These are phyloP conservation scores for Picochlorum sp. DNA, from an alignment of 139 green algal species.

Conservation along the genomic window DNA sequence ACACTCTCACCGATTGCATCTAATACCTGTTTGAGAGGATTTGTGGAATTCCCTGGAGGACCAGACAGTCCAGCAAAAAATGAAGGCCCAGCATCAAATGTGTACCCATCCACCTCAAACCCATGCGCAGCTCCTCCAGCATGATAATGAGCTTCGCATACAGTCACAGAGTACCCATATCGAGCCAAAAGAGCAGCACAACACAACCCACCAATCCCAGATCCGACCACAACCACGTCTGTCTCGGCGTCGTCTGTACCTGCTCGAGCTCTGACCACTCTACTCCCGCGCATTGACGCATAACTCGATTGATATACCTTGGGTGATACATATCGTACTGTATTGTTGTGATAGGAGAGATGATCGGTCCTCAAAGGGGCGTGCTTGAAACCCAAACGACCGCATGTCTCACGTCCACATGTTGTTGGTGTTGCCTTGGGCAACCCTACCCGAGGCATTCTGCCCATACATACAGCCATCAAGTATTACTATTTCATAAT, in stretches of 20 bases:
- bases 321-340: too few relatives aligned
- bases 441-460: too few relatives aligned
- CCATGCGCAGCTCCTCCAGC: slow-evolving; percentile 73
- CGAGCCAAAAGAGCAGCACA: slow-evolving; percentile 60
- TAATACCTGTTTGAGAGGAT: slow-evolving; percentile 71
- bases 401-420: too few relatives aligned
- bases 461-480: too few relatives aligned
- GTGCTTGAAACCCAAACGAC: too few relatives aligned
- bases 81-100: slow-evolving; percentile 80
- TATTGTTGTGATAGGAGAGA: too few relatives aligned
- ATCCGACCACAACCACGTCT: slow-evolving; percentile 59
- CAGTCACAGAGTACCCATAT: slow-evolving; percentile 63
- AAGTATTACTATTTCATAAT: too few relatives aligned
- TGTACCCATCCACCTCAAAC: slow-evolving; percentile 67
- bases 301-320: too few relatives aligned
- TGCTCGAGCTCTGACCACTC: too few relatives aligned
- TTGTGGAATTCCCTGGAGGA: slow-evolving; percentile 39
- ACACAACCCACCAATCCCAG: slow-evolving; percentile 61
- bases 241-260: slow-evolving; percentile 23
- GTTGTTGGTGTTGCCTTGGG: too few relatives aligned
- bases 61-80: slow-evolving; percentile 57
- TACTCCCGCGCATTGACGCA: too few relatives aligned
- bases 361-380: too few relatives aligned
- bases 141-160: slow-evolving; percentile 70
- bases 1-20: slow-evolving; percentile 70